phyloP scores from a whole-genome alignment of 768 basidiomycete species.

The Collybia sp. region DNA sequence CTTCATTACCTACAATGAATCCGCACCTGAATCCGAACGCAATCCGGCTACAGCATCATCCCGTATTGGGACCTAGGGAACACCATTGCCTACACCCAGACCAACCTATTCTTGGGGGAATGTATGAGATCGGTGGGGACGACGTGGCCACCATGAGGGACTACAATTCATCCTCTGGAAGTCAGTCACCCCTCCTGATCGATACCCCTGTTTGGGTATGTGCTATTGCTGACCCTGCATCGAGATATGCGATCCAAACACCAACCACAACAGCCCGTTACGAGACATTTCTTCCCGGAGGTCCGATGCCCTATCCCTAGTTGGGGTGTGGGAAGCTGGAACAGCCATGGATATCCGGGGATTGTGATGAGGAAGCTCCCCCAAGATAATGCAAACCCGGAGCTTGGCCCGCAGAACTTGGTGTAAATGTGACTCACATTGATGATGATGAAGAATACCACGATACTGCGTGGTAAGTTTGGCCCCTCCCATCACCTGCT shows the following conservation, averaged over 20 bases:
- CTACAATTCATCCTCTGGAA: slow-evolving; percentile 23
- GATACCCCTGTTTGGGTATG: not conserved
- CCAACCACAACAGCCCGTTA: slow-evolving; percentile 34
- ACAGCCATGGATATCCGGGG: slow-evolving; percentile 23
- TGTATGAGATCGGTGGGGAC: slow-evolving; percentile 30
- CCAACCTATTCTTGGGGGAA: slow-evolving; percentile 29
- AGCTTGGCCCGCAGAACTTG: slow-evolving; percentile 13
- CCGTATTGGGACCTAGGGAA: slow-evolving; percentile 36
- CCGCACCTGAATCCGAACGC: slow-evolving; percentile 17
- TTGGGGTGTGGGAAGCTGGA: slow-evolving; percentile 25
- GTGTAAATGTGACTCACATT: slow-evolving; percentile 12
- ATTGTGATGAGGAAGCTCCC: slow-evolving; percentile 26
- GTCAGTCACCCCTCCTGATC: slow-evolving; percentile 19
- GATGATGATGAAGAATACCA: slow-evolving; percentile 36
- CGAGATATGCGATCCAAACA: slow-evolving; percentile 35
- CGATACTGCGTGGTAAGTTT: slow-evolving; percentile 24
- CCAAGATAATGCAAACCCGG: slow-evolving; percentile 15
- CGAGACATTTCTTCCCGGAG: slow-evolving; percentile 37
- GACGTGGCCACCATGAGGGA: slow-evolving; percentile 41
- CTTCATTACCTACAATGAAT: slow-evolving; percentile 12
- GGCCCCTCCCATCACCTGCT: not conserved
- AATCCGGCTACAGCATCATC: slow-evolving; percentile 24
- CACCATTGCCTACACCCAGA: slow-evolving; percentile 39
- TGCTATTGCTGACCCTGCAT: slow-evolving; percentile 9
- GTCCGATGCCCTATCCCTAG: slow-evolving; percentile 31